Evolutionary conservation across 805 yeast species (phyloP).

Genomic region (Yarrowia sp.): DNA sequence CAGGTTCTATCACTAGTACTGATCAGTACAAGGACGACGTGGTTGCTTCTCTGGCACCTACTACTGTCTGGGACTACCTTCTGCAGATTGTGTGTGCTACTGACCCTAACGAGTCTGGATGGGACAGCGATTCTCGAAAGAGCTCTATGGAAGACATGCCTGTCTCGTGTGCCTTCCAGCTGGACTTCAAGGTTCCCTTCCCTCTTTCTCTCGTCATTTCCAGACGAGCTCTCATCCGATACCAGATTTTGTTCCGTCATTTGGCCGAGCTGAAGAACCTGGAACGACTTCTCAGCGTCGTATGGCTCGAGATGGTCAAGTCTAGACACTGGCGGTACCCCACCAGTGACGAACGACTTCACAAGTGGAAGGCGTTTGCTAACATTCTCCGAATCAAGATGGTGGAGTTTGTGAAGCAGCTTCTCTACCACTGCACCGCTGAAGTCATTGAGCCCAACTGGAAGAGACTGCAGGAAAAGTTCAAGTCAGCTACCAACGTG

Average conservation of each 20-base stretch:
- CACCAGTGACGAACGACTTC: slow-evolving; percentile 53
- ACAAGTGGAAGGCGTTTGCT: slow-evolving; percentile 56
- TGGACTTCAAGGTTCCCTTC: slow-evolving; percentile 67
- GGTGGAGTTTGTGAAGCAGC: slow-evolving; percentile 62
- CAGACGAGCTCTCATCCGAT: slow-evolving; percentile 73
- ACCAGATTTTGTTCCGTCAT: slow-evolving; percentile 80
- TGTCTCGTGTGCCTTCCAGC: slow-evolving; percentile 48
- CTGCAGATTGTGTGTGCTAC: slow-evolving; percentile 47
- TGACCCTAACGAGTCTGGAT: slow-evolving; percentile 26
- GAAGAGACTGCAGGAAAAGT: slow-evolving; percentile 51
- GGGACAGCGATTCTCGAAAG: slow-evolving; percentile 26
- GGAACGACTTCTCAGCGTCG: slow-evolving; percentile 62
- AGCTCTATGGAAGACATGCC: slow-evolving; percentile 24
- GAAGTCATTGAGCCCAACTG: slow-evolving; percentile 68
- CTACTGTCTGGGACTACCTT: slow-evolving; percentile 50
- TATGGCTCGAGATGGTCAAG: slow-evolving; percentile 74
- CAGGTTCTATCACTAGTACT: slow-evolving; percentile 51
- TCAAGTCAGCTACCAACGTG: slow-evolving; percentile 51
- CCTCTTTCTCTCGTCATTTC: slow-evolving; percentile 82
- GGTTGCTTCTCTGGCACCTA: slow-evolving; percentile 48
- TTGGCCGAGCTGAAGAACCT: slow-evolving; percentile 68
- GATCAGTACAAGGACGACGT: slow-evolving; percentile 52
- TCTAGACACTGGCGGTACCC: slow-evolving; percentile 70
- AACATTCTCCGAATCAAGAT: slow-evolving; percentile 55
- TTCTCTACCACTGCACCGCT: slow-evolving; percentile 61